Evolutionary conservation across 208 protist genomes (phyloP).

Genomic region (Acanthamoeba healyi): DNA sequence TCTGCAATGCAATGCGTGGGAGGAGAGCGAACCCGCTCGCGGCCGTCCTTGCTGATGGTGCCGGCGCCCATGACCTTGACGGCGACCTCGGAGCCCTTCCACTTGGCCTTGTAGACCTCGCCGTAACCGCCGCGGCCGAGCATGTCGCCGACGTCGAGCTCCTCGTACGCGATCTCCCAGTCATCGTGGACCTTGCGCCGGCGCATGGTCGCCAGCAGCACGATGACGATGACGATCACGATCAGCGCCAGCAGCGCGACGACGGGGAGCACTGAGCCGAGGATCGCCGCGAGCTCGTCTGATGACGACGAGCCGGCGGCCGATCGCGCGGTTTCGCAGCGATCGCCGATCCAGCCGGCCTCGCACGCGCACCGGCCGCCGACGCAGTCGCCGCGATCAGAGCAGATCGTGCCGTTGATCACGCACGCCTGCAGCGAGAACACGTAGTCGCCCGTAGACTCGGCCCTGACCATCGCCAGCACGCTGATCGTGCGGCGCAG

Average conservation of each 20-base stretch:
- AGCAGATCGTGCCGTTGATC: conserved; percentile 37
- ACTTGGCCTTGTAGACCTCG: conserved; percentile 58
- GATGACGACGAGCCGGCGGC: background rate
- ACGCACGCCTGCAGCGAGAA: conserved; percentile 15
- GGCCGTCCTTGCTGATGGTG: background rate
- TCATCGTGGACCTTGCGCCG: background rate
- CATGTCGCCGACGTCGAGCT: conserved; percentile 45
- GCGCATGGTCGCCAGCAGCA: background rate
- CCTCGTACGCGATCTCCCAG: conserved; percentile 65
- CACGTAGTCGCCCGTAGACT: background rate
- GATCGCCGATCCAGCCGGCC: background rate
- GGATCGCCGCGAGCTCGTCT: background rate
- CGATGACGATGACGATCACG: background rate
- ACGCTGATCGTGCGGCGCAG: background rate
- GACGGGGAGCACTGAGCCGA: background rate
- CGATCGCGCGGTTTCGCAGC: background rate
- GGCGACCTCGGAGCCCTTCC: conserved; percentile 51
- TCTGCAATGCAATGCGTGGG: background rate
- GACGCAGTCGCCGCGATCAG: background rate
- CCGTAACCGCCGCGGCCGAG: conserved; percentile 16
- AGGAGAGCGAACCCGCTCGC: background rate
- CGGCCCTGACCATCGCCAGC: background rate
- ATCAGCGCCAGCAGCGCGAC: background rate
- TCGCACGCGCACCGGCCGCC: background rate
- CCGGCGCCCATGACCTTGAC: conserved; percentile 19